Evolutionary conservation across 768 basidiomycete genomes (phyloP).

Genomic region (Cubamyces sp.): DNA sequence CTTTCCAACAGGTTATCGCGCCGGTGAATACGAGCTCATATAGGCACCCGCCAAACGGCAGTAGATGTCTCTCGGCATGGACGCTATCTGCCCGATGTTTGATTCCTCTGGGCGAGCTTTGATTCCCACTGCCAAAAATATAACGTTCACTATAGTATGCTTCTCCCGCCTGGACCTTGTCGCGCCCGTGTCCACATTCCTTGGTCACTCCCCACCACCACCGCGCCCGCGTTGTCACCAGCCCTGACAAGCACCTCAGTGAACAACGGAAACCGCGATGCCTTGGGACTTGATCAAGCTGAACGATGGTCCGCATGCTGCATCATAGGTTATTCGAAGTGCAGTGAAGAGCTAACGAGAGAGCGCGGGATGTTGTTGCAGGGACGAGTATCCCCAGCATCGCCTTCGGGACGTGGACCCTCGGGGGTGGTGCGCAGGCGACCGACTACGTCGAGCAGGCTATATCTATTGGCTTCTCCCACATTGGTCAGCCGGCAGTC

Average conservation of each 20-base stretch:
- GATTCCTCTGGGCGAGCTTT: no score
- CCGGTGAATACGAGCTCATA: no score
- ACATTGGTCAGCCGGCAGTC: conserved; percentile 51
- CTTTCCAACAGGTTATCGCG: no score
- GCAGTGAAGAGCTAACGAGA: background rate
- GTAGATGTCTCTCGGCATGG: no score
- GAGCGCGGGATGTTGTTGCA: conserved; percentile 25
- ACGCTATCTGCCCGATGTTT: no score
- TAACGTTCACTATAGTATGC: background rate
- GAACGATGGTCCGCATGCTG: conserved; percentile 55
- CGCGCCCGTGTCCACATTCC: background rate
- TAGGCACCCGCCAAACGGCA: no score
- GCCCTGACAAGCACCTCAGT: background rate
- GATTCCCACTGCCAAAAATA: conserved; percentile 2
- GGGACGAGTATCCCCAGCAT: conserved; percentile 53
- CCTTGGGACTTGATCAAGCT: conserved; percentile 63
- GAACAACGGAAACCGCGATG: conserved; percentile 40
- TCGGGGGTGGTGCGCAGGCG: conserved; percentile 58
- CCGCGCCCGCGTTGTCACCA: no score
- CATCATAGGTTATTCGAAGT: background rate
- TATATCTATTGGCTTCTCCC: conserved; percentile 61
- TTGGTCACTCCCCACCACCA: background rate
- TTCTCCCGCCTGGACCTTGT: background rate
- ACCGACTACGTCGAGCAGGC: conserved; percentile 65
- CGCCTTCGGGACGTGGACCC: conserved; percentile 67